Percentiles rank a stretch among this genome's conserved stretches.
phyloP scores from a whole-genome alignment of 148 eudicot genomes.

The Silene uniflora region DNA sequence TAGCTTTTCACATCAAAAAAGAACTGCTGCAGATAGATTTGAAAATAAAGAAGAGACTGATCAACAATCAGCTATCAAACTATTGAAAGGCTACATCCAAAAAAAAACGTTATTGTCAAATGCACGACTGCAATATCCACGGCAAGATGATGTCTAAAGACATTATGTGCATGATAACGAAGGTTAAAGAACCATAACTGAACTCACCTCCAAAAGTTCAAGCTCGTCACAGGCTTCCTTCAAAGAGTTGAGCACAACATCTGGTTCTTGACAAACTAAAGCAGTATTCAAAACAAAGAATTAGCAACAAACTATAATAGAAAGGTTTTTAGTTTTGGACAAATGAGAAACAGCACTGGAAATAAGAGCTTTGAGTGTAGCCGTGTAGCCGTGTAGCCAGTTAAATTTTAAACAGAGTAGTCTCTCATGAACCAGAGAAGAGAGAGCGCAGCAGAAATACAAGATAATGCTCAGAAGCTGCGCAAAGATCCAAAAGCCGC shows the following conservation, averaged over 20 bases:
- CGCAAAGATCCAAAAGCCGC: neutral
- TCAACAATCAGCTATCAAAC: neutral
- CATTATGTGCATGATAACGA: neutral
- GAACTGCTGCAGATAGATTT: neutral
- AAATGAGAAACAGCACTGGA: neutral
- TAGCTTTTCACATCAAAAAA: neutral
- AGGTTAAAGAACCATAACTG: slow-evolving; percentile 8
- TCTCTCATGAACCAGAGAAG: neutral
- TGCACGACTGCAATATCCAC: neutral
- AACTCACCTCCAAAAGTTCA: slow-evolving; percentile 73
- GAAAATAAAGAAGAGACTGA: too few species aligned
- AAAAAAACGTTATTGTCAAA: neutral
- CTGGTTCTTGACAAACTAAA: slow-evolving; percentile 60
- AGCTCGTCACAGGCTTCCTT: slow-evolving; percentile 81
- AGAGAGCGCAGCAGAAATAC: neutral
- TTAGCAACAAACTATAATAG: slow-evolving; percentile 9
- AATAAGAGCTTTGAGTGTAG: too few species aligned
- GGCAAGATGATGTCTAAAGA: neutral
- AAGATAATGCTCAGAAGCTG: neutral
- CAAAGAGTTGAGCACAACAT: slow-evolving; percentile 59
- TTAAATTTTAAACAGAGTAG: neutral
- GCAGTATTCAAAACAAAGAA: slow-evolving; percentile 15
- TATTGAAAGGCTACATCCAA: neutral
- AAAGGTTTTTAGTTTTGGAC: slow-evolving; percentile 41
- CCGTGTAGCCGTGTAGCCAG: neutral